Evolutionary conservation across 1,139 yeast genomes (phyloP).

Genomic region (Saccharomyces hybrid): DNA sequence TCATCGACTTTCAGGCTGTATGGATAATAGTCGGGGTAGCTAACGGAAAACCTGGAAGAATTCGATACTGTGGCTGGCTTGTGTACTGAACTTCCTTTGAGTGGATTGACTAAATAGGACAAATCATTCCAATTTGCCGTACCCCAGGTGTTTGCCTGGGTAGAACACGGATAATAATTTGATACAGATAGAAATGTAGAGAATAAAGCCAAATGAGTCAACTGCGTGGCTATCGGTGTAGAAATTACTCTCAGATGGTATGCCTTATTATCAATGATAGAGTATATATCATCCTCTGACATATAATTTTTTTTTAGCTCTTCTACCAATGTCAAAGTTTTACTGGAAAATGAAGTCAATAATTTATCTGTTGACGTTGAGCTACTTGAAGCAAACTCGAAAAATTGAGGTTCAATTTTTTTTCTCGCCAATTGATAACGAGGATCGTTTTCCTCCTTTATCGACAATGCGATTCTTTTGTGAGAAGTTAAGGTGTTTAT

Average conservation of each 20-base stretch:
- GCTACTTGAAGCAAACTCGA: conserved; percentile 67
- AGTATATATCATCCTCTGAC: conserved; percentile 6
- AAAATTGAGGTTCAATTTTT: conserved; percentile 61
- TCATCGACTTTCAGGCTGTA: conserved; percentile 53
- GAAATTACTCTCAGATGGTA: conserved; percentile 28
- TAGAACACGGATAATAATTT: conserved; percentile 65
- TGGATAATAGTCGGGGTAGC: conserved; percentile 63
- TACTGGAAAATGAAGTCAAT: conserved; percentile 36
- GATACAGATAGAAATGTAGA: conserved; percentile 47
- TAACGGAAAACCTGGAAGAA: conserved; percentile 7
- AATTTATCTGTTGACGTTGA: conserved; percentile 45
- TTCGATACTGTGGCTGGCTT: conserved; percentile 1
- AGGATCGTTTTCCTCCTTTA: conserved; percentile 32
- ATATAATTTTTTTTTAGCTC: conserved; percentile 7
- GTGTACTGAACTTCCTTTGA: not conserved
- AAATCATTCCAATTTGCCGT: conserved; percentile 73
- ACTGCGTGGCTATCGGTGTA: conserved; percentile 69
- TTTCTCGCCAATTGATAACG: conserved; percentile 49
- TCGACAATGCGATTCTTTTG: conserved; percentile 41
- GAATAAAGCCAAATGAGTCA: conserved; percentile 61
- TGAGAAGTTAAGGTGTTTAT: conserved; percentile 60
- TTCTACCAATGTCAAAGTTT: conserved; percentile 10
- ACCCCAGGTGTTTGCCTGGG: conserved; percentile 90
- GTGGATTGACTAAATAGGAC: conserved; percentile 34
- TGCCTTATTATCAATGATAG: conserved; percentile 9